These are phyloP conservation scores for Litsea cubeba DNA, from an alignment of 164 flowering plant species.

Conservation along the genomic window DNA sequence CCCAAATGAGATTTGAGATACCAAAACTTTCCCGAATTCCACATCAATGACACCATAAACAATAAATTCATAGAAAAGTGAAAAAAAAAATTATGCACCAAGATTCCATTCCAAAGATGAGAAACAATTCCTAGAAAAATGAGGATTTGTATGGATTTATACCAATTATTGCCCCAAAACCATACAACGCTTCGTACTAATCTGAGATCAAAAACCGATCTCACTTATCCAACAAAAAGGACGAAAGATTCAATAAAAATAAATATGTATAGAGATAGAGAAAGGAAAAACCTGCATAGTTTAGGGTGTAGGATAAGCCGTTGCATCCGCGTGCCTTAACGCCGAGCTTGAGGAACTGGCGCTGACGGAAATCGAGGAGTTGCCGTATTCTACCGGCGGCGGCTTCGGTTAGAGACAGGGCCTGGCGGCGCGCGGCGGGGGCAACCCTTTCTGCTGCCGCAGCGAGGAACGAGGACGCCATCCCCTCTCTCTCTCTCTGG, in stretches of 20 bases:
- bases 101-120: no score
- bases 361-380: slow-evolving; percentile 71
- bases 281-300: slow-evolving; percentile 63
- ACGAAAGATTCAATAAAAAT: no score
- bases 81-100: no score
- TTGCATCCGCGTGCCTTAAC: slow-evolving; percentile 97
- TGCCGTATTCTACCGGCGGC: slow-evolving; percentile 72
- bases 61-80: no score
- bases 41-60: no score
- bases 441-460: slow-evolving; percentile 41
- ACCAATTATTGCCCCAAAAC: no score
- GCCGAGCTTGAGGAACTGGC: slow-evolving; percentile 70
- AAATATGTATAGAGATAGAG: neutral
- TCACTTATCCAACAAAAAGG: neutral
- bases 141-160: no score
- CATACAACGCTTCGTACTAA: no score
- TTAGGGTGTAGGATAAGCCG: slow-evolving; percentile 91
- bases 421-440: slow-evolving; percentile 45
- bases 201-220: no score
- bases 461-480: slow-evolving; percentile 26
- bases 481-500: slow-evolving; percentile 1
- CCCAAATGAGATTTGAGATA: no score
- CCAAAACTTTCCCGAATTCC: no score
- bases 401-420: slow-evolving; percentile 57
- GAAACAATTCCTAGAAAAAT: no score